Evolutionary conservation across 2,329 filamentous ascomycete species (phyloP).

Genomic region (Trichoderma koningii): DNA sequence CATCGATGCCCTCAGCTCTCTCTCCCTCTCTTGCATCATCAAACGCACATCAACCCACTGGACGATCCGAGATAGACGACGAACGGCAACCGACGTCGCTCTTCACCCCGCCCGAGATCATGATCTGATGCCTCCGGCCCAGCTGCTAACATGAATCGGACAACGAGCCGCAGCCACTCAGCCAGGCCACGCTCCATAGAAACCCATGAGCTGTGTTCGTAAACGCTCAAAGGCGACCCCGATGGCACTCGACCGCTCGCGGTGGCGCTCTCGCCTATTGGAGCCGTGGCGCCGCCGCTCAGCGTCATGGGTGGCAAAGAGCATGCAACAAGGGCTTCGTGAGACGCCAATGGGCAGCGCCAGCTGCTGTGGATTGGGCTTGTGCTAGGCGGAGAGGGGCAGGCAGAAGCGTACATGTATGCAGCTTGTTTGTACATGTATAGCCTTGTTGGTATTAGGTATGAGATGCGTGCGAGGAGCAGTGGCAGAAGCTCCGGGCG

Average conservation of each 20-base stretch:
- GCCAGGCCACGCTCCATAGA: not conserved
- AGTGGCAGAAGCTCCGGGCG: constrained; percentile 3
- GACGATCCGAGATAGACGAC: not conserved
- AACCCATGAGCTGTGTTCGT: no score
- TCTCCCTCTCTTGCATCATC: no score
- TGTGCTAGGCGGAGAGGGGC: constrained; percentile 21
- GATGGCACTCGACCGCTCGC: constrained; percentile 15
- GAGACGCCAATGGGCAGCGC: not conserved
- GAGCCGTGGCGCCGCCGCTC: constrained; percentile 23
- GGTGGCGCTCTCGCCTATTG: constrained; percentile 6
- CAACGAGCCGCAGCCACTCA: not conserved
- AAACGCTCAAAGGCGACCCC: constrained; percentile 16
- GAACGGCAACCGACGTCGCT: constrained; percentile 12
- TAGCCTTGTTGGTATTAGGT: not conserved
- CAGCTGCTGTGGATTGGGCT: not conserved
- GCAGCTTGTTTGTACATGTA: not conserved
- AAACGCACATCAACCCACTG: no score
- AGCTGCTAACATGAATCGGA: not conserved
- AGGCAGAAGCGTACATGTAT: not conserved
- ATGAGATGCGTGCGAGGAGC: constrained; percentile 3
- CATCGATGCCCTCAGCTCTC: no score
- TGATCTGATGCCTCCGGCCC: not conserved
- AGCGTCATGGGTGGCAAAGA: constrained; percentile 23
- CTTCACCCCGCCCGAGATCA: not conserved
- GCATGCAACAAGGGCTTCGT: not conserved